These are phyloP conservation scores for Trametes gibbosa DNA, from an alignment of 768 basidiomycete species.

Conservation along the genomic window DNA sequence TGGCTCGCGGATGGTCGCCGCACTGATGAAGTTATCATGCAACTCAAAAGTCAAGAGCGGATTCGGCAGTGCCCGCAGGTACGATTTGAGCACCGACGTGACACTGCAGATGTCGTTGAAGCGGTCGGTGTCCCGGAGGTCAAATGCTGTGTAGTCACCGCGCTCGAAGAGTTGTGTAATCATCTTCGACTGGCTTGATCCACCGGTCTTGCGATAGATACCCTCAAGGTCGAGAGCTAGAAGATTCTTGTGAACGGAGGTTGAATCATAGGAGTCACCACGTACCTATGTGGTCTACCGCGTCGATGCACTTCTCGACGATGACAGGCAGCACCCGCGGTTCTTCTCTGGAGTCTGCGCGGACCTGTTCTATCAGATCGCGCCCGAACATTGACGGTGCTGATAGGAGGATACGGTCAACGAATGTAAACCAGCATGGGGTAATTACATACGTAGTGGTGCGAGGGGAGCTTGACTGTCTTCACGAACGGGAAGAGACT, in stretches of 20 bases:
- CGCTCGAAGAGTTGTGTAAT: slow-evolving; percentile 95
- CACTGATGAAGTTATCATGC: slow-evolving; percentile 85
- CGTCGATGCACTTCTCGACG: slow-evolving; percentile 94
- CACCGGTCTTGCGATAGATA: slow-evolving; percentile 97
- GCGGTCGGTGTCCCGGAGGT: slow-evolving; percentile 78
- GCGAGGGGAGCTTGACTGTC: slow-evolving; percentile 24
- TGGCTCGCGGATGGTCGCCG: slow-evolving; percentile 67
- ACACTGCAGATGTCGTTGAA: slow-evolving; percentile 98
- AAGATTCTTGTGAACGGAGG: background rate
- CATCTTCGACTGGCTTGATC: slow-evolving; percentile 84
- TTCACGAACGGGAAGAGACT: slow-evolving; percentile 34
- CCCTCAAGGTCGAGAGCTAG: slow-evolving; percentile 94
- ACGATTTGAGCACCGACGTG: slow-evolving; percentile 95
- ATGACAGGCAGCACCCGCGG: slow-evolving; percentile 77
- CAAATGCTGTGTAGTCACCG: slow-evolving; percentile 86
- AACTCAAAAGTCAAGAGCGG: slow-evolving; percentile 89
- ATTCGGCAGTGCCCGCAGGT: slow-evolving; percentile 89
- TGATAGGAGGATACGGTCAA: slow-evolving; percentile 28
- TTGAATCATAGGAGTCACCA: background rate
- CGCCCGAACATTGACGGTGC: slow-evolving; percentile 93
- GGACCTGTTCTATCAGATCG: slow-evolving; percentile 81
- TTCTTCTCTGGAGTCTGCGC: slow-evolving; percentile 55
- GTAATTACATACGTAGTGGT: slow-evolving; percentile 32
- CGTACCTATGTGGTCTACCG: slow-evolving; percentile 85
- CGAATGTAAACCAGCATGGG: background rate